A percentile compares a stretch with the other conserved stretches of the same genome.
Conservation (phyloP, 2,329 filamentous ascomycete genomes). For the Apiospora phragmitis region DNA sequence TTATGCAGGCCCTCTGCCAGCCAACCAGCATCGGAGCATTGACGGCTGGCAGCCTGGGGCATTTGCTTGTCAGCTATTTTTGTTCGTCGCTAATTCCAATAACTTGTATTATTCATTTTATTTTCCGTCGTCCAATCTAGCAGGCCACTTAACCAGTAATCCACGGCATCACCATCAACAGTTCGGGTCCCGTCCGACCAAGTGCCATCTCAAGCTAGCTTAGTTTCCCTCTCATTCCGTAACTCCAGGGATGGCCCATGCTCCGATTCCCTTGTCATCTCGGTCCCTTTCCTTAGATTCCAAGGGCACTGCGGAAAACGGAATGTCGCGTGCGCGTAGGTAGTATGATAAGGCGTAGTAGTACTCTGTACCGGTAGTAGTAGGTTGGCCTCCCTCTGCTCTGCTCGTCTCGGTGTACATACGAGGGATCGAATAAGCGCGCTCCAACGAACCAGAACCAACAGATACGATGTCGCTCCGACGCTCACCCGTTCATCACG, state of each 20-base stretch:
- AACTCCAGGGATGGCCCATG: background rate
- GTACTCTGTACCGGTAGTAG: background rate
- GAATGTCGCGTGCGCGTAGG: background rate
- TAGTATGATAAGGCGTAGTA: background rate
- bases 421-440: background rate
- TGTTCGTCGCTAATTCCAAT: background rate
- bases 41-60: background rate
- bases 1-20: background rate
- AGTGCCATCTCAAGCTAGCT: background rate
- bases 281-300: background rate
- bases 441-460: background rate
- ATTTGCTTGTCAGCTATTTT: background rate
- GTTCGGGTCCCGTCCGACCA: background rate
- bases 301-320: background rate
- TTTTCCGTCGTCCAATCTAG: background rate
- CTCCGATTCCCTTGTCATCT: background rate
- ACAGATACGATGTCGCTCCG: background rate
- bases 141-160: background rate
- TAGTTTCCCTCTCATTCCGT: conserved; percentile 6
- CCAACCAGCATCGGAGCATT: conserved; percentile 1
- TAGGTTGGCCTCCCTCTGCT: background rate
- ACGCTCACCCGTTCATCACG: conserved; percentile 2
- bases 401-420: background rate
- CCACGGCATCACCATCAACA: background rate
- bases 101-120: background rate